Conservation (phyloP, 2,329 filamentous ascomycete species). For the Cercospora citrullina region DNA sequence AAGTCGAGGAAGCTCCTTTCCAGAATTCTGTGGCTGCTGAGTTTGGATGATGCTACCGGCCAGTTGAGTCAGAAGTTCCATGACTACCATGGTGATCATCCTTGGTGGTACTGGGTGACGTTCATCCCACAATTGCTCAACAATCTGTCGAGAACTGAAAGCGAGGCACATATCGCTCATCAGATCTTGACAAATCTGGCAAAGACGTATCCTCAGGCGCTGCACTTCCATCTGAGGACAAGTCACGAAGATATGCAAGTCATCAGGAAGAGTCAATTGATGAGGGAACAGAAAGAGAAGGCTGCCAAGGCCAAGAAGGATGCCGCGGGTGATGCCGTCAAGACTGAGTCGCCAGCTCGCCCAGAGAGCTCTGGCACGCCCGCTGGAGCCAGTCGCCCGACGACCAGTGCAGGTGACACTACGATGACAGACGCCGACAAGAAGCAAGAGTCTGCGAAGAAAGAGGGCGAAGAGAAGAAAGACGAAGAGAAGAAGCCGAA, state of each 20-base stretch:
- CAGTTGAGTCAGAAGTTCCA: slow-evolving; percentile 84
- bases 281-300: slow-evolving; percentile 58
- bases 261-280: slow-evolving; percentile 78
- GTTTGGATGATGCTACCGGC: slow-evolving; percentile 84
- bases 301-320: slow-evolving; percentile 59
- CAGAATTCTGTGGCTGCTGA: slow-evolving; percentile 91
- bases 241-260: slow-evolving; percentile 89
- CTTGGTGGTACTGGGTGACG: slow-evolving; percentile 99
- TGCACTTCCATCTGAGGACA: slow-evolving; percentile 94
- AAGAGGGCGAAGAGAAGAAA: slow-evolving; percentile 42
- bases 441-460: slow-evolving; percentile 42
- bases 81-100: slow-evolving; percentile 94
- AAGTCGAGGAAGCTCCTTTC: slow-evolving; percentile 94
- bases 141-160: slow-evolving; percentile 75
- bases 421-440: slow-evolving; percentile 31
- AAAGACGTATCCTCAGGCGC: slow-evolving; percentile 87
- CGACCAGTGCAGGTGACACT: slow-evolving; percentile 47
- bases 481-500: slow-evolving; percentile 56
- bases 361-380: slow-evolving; percentile 39
- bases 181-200: slow-evolving; percentile 88
- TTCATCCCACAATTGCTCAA: slow-evolving; percentile 96
- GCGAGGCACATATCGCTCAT: slow-evolving; percentile 80
- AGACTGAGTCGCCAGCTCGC: slow-evolving; percentile 39
- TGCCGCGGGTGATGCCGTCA: slow-evolving; percentile 44
- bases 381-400: slow-evolving; percentile 35